Conservation (phyloP, 2,329 filamentous ascomycete genomes). For the Aspergillus quadricinctus region DNA sequence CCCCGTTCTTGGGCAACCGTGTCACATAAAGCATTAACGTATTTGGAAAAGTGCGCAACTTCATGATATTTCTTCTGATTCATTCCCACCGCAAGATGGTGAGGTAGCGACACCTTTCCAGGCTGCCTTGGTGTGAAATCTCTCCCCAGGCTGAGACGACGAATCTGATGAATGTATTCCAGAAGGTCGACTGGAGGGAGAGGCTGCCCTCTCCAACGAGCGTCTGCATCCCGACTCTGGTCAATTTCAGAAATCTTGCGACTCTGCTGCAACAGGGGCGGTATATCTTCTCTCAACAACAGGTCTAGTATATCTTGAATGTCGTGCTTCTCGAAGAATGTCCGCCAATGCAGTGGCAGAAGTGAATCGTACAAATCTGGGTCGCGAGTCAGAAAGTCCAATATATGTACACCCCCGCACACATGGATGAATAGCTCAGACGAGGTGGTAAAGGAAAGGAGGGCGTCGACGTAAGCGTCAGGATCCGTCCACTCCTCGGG, state of each 20-base stretch:
- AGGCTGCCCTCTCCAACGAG: slow-evolving; percentile 42
- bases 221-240: slow-evolving; percentile 1
- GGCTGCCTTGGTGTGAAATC: slow-evolving; percentile 47
- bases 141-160: slow-evolving; percentile 63
- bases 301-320: slow-evolving; percentile 75
- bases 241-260: slow-evolving; percentile 1
- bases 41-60: slow-evolving; percentile 84
- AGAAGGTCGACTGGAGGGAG: slow-evolving; percentile 56
- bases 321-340: slow-evolving; percentile 67
- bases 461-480: slow-evolving; percentile 73
- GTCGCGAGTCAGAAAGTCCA: slow-evolving; percentile 88
- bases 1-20: slow-evolving; percentile 49
- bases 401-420: slow-evolving; percentile 94
- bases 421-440: slow-evolving; percentile 77
- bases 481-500: slow-evolving; percentile 63
- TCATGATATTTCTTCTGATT: slow-evolving; percentile 94
- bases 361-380: slow-evolving; percentile 76
- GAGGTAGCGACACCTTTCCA: slow-evolving; percentile 54
- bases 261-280: slow-evolving; percentile 31
- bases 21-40: slow-evolving; percentile 64
- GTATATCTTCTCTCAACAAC: slow-evolving; percentile 72
- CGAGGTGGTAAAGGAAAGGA: slow-evolving; percentile 70
- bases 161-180: slow-evolving; percentile 67
- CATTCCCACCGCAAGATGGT: slow-evolving; percentile 81
- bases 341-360: slow-evolving; percentile 74